Base-by-base conservation (phyloP, 2,329 filamentous ascomycete genomes). In the Anthostomella pinea region DNA sequence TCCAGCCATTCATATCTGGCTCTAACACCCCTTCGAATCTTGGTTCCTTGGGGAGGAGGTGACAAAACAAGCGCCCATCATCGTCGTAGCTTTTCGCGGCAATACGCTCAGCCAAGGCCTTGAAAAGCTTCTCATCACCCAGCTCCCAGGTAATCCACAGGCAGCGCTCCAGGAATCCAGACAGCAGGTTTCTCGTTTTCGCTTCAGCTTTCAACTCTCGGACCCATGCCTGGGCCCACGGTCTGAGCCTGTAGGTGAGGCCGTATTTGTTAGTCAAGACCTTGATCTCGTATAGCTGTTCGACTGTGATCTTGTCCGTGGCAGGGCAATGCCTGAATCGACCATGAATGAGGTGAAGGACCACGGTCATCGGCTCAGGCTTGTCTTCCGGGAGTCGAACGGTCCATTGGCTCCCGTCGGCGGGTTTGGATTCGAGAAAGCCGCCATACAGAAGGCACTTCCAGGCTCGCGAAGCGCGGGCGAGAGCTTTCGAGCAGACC, bases 281-380 rank as follows among this genome's bases (percentile, higher is more conserved):
- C 3, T 39, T 32, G 7, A 50, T 33, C 13, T 42, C 33, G 28
- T 48, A 48, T 13, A 50, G 31, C 5, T 35, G 18, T 22, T 28
- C 19, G 21, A 44, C 13, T 1, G 38, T 26, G 11, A 22, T 21
- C 4, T 30, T 11, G 8, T 33, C 19, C n/a, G n/a, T n/a, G 6
- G 32, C 35, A 4, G 46, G 42, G 1, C 54, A 42, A 14, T 43
- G 43, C 10, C 51, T 39, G 16, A 53, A 45, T 9, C 43, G 42
- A 7, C 46, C 40, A 22, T 58, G 54, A 11, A 56, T 48, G 11
- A 58, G 55, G 28, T 49, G 50, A 10, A 58, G 30, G 14, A 58
- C 34, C 18, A 52, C 43, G 5, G 48, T 28, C 37, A 58, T 49
- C 0, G 54, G 44, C 20, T 43, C 43, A 10, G 53, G 46, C 6